Conservation (phyloP, 495 filamentous ascomycete species). For the Aspergillus indologenus region DNA sequence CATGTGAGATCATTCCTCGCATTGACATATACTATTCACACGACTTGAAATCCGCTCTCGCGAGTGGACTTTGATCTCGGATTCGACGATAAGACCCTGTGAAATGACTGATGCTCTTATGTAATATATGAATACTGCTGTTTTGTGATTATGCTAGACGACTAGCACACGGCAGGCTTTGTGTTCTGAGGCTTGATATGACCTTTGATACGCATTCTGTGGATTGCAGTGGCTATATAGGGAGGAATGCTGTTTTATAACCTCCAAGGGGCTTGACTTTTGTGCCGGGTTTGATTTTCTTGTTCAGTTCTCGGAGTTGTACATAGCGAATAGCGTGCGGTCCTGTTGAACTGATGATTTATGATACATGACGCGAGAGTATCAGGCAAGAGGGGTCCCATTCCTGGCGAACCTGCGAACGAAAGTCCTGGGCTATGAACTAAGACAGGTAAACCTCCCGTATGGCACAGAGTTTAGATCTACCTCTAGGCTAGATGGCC, state of each 20-base stretch:
- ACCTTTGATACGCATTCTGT: background rate
- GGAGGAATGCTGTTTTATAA: background rate
- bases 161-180: background rate
- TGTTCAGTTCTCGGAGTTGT: background rate
- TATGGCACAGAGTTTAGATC: no score
- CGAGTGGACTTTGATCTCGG: conserved; percentile 11
- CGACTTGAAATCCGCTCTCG: conserved; percentile 5
- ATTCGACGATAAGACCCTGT: background rate
- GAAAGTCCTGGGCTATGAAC: no score
- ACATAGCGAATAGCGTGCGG: background rate
- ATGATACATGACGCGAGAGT: background rate
- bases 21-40: conserved; percentile 19
- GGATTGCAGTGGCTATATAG: background rate
- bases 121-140: background rate
- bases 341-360: background rate
- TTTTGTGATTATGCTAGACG: background rate
- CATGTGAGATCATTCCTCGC: conserved; percentile 33
- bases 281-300: background rate
- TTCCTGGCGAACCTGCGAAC: no score
- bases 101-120: background rate
- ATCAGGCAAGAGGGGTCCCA: no score
- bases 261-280: background rate
- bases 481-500: no score
- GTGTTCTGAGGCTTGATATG: background rate
- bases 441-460: no score